phyloP scores from a whole-genome alignment of 371 early-diverging fungal species.

The Paramicrosporidium saccamoebae region DNA sequence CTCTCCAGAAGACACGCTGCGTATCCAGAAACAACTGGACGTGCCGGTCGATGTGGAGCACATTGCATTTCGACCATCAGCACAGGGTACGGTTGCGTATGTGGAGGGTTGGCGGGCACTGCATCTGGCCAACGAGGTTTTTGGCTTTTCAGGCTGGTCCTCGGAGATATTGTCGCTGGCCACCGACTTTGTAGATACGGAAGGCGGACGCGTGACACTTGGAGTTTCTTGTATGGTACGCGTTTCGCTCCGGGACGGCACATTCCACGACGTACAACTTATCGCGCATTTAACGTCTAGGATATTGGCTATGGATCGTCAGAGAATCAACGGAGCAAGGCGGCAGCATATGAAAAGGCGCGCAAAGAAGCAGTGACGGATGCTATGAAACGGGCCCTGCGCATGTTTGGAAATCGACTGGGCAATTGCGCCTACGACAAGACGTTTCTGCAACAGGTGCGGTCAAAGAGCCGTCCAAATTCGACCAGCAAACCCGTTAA shows the following conservation, averaged over 20 bases:
- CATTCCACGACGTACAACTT: slow-evolving; percentile 41
- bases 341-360: slow-evolving; percentile 54
- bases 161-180: slow-evolving; percentile 28
- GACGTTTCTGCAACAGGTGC: slow-evolving; percentile 23
- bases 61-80: neutral
- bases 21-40: too few relatives aligned
- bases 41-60: neutral
- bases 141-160: slow-evolving; percentile 95
- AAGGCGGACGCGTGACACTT: slow-evolving; percentile 14
- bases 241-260: slow-evolving; percentile 72
- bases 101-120: slow-evolving; percentile 71
- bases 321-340: slow-evolving; percentile 52
- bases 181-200: slow-evolving; percentile 32
- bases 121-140: slow-evolving; percentile 73
- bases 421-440: slow-evolving; percentile 93
- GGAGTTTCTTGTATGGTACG: slow-evolving; percentile 53
- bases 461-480: too few relatives aligned
- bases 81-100: slow-evolving; percentile 23
- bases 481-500: too few relatives aligned
- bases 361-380: slow-evolving; percentile 86
- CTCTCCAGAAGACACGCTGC: too few relatives aligned
- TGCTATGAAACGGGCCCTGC: slow-evolving; percentile 65
- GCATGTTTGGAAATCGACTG: slow-evolving; percentile 67
- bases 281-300: slow-evolving; percentile 5
- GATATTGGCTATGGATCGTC: slow-evolving; percentile 59